Conservation (phyloP, 805 yeast genomes). For the Candida xiaguanensis region DNA sequence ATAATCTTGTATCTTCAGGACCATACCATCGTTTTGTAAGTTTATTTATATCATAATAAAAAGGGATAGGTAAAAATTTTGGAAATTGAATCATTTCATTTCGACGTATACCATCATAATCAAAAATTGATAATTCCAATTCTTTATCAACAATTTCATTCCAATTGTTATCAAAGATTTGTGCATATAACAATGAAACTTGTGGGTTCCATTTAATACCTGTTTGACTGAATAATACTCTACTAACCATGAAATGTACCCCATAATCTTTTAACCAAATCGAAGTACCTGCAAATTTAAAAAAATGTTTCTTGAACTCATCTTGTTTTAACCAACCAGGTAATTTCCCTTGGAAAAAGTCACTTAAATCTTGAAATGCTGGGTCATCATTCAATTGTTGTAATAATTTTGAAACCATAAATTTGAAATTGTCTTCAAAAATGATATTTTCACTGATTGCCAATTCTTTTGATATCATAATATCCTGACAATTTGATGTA, state of each 20-base stretch:
- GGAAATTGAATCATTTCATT: conserved; percentile 11
- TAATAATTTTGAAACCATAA: conserved; percentile 6
- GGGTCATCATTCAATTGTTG: conserved; percentile 5
- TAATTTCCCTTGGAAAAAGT: conserved; percentile 7
- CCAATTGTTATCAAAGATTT: conserved; percentile 22
- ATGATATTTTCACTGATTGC: not conserved
- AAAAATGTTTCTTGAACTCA: conserved; percentile 19
- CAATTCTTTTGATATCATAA: not conserved
- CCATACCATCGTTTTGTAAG: conserved; percentile 15
- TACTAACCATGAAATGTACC: conserved; percentile 28
- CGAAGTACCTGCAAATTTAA: conserved; percentile 28
- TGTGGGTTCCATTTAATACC: conserved; percentile 22
- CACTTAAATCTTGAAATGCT: conserved; percentile 5
- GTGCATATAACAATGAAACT: conserved; percentile 21
- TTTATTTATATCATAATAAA: conserved; percentile 12
- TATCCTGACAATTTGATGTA: not conserved
- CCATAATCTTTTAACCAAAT: conserved; percentile 31
- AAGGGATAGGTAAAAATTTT: conserved; percentile 13
- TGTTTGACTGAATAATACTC: conserved; percentile 22
- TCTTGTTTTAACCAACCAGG: conserved; percentile 7
- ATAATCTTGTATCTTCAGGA: conserved; percentile 25
- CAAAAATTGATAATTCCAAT: conserved; percentile 21
- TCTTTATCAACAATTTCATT: conserved; percentile 18
- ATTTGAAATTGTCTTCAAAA: conserved; percentile 6
- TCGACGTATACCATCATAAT: conserved; percentile 6